Conservation (phyloP, 2,329 filamentous ascomycete genomes). For the Fusarium buharicum region DNA sequence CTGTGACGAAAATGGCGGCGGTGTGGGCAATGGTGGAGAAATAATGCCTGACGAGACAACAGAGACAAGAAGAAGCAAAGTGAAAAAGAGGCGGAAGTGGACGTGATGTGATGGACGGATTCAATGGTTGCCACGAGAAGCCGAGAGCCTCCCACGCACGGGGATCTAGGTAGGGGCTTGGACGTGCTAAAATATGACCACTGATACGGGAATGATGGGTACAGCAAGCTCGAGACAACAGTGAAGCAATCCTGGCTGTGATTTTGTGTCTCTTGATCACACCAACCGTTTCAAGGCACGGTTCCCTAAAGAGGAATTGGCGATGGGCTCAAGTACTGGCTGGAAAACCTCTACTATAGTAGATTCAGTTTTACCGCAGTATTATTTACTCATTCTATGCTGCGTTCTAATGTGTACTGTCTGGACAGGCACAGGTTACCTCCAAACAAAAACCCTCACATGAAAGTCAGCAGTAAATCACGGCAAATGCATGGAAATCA, state of each 20-base stretch:
- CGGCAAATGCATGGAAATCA: conserved; percentile 12
- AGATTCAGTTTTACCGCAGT: too few relatives aligned
- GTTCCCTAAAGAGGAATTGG: conserved; percentile 40
- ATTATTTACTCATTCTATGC: too few relatives aligned
- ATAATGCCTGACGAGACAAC: conserved; percentile 15
- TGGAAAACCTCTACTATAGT: too few relatives aligned
- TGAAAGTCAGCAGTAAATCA: conserved; percentile 1
- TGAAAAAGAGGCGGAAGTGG: conserved; percentile 19
- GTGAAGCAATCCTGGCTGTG: conserved; percentile 4
- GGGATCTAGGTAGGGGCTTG: conserved; percentile 18
- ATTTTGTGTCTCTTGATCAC: conserved; percentile 14
- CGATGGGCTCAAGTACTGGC: conserved; percentile 36
- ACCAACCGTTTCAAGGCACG: conserved; percentile 27
- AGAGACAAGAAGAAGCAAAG: conserved; percentile 8
- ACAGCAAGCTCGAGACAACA: conserved; percentile 15
- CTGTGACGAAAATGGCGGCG: conserved; percentile 19
- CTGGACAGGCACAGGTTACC: too few relatives aligned
- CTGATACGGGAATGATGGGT: conserved; percentile 13
- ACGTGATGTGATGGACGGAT: conserved; percentile 18
- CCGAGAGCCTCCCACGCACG: conserved; percentile 27
- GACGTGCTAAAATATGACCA: conserved; percentile 28
- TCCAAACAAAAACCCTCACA: conserved; percentile 14
- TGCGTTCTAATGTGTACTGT: too few relatives aligned
- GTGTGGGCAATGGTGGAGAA: conserved; percentile 32
- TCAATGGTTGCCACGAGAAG: conserved; percentile 14